These are phyloP conservation scores for Herpetomonas muscarum DNA, from an alignment of 208 protist genomes.

Conservation along the genomic window DNA sequence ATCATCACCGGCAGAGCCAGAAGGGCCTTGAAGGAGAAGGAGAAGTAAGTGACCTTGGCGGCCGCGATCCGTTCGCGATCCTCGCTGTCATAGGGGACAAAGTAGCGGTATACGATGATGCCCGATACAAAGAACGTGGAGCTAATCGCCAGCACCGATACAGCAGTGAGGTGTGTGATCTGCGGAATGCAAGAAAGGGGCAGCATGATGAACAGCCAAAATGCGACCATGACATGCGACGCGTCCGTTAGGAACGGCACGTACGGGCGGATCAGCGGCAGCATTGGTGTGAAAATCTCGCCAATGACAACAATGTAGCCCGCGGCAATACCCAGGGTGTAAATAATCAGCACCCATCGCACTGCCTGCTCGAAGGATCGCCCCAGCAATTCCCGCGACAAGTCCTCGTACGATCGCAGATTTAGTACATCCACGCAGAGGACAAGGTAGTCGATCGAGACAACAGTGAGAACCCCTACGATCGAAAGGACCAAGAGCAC, in stretches of 20 bases:
- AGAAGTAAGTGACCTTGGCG: slow-evolving; percentile 30
- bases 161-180: slow-evolving; percentile 40
- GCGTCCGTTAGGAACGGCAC: slow-evolving; percentile 41
- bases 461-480: slow-evolving; percentile 44
- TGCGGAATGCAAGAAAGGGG: slow-evolving; percentile 54
- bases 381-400: slow-evolving; percentile 63
- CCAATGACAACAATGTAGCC: slow-evolving; percentile 78
- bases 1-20: slow-evolving; percentile 59
- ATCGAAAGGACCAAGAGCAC: slow-evolving; percentile 33
- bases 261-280: slow-evolving; percentile 36
- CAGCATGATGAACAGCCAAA: slow-evolving; percentile 51
- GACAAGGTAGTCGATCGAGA: slow-evolving; percentile 77
- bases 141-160: slow-evolving; percentile 42
- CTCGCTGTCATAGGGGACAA: slow-evolving; percentile 19
- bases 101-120: slow-evolving; percentile 63
- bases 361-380: slow-evolving; percentile 51
- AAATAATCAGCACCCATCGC: slow-evolving; percentile 73
- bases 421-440: slow-evolving; percentile 52
- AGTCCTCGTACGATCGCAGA: slow-evolving; percentile 78
- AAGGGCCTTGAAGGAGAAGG: slow-evolving; percentile 29
- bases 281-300: slow-evolving; percentile 60
- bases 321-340: slow-evolving; percentile 58
- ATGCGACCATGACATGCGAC: slow-evolving; percentile 33
- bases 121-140: slow-evolving; percentile 52
- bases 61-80: background rate